These are phyloP conservation scores for Leptographium flavum DNA, from an alignment of 2,329 filamentous ascomycete genomes.

Conservation along the genomic window DNA sequence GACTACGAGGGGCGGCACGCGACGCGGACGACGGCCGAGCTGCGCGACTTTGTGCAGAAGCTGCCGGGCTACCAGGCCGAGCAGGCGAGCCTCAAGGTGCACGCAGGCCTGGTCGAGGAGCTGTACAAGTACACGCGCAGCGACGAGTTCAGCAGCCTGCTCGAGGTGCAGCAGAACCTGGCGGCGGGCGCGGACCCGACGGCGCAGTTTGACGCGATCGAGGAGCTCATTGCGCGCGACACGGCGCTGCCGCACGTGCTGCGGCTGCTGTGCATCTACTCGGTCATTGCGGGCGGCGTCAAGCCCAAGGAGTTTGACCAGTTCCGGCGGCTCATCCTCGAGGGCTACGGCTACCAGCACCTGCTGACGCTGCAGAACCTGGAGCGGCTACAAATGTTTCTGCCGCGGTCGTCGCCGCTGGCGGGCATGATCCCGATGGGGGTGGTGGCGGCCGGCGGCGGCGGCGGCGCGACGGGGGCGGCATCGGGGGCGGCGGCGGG, in stretches of 20 bases:
- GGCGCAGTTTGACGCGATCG: constrained; percentile 78
- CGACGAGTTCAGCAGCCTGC: constrained; percentile 72
- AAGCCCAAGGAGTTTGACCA: constrained; percentile 78
- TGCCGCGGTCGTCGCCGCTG: constrained; percentile 61
- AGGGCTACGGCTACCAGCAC: constrained; percentile 92
- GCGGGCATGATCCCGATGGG: constrained; percentile 70
- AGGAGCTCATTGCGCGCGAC: constrained; percentile 85
- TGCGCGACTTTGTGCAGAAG: constrained; percentile 90
- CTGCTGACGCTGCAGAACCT: constrained; percentile 76
- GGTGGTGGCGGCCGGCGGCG: constrained; percentile 33
- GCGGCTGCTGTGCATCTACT: constrained; percentile 79
- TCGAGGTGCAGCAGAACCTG: constrained; percentile 93
- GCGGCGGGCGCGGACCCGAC: constrained; percentile 80
- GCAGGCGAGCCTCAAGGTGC: constrained; percentile 80
- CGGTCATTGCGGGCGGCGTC: constrained; percentile 76
- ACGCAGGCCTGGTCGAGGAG: constrained; percentile 85
- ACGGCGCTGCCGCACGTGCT: constrained; percentile 70
- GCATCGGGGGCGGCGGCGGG: constrained; percentile 45
- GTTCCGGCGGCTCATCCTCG: constrained; percentile 75
- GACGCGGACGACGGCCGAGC: constrained; percentile 76
- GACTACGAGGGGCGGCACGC: constrained; percentile 83
- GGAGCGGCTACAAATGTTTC: constrained; percentile 78
- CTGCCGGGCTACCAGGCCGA: constrained; percentile 86
- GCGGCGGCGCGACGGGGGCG: constrained; percentile 35
- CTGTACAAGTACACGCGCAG: constrained; percentile 87